Conservation (phyloP, 768 basidiomycete genomes). For the Phylloporus arenicola region DNA sequence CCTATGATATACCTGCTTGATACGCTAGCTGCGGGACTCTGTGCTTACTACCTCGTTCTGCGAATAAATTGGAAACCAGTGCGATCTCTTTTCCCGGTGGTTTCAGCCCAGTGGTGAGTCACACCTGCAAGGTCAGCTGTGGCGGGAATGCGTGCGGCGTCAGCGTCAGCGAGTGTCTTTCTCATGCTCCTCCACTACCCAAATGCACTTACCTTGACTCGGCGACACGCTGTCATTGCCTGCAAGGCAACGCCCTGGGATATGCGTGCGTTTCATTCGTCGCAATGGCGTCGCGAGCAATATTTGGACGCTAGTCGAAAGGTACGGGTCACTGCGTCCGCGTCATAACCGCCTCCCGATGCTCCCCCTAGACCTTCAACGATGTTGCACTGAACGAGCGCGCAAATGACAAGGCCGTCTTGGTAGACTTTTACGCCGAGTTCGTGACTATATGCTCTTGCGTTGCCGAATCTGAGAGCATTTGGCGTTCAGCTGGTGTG, state of each 20-base stretch:
- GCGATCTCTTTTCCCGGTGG: neutral
- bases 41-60: no score
- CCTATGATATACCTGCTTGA: no score
- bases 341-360: neutral
- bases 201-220: constrained; percentile 1
- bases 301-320: constrained; percentile 42
- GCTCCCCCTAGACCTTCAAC: constrained; percentile 31
- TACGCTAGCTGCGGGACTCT: no score
- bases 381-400: constrained; percentile 25
- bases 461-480: constrained; percentile 1
- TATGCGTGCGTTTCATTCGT: constrained; percentile 37
- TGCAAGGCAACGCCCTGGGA: constrained; percentile 21
- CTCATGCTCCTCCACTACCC: constrained; percentile 15
- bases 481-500: constrained; percentile 58
- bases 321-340: constrained; percentile 29
- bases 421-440: constrained; percentile 83
- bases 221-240: constrained; percentile 3
- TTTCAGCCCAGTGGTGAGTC: neutral
- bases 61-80: no score
- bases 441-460: constrained; percentile 32
- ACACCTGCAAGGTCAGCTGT: no score
- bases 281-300: constrained; percentile 29
- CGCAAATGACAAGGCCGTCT: constrained; percentile 47
- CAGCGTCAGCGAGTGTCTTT: neutral
- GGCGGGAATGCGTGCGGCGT: no score